phyloP scores from a whole-genome alignment of 306 rosid species.

The Crotalaria pallida region DNA sequence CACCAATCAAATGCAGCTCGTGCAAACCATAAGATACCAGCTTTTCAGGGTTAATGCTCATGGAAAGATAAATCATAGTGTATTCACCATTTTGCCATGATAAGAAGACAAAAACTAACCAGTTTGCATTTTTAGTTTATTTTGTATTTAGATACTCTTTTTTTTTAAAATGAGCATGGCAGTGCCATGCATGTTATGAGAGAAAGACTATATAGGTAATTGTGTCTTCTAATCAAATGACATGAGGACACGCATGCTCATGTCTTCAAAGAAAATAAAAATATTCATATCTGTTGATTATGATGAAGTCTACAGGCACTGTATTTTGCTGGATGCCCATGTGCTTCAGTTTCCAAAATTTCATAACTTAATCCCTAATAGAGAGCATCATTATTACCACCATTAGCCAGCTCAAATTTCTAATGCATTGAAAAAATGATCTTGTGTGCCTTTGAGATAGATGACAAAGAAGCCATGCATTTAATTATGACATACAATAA shows the following conservation, averaged over 20 bases:
- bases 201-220: neutral
- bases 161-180: neutral
- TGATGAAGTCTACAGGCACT: neutral
- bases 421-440: slow-evolving; percentile 9
- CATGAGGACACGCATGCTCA: neutral
- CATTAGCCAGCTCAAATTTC: slow-evolving; percentile 13
- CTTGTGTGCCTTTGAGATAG: slow-evolving; percentile 31
- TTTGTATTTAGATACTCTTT: neutral
- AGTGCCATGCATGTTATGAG: neutral
- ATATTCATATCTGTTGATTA: neutral
- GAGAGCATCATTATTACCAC: slow-evolving; percentile 15
- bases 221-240: neutral
- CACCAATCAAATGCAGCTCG: neutral
- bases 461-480: slow-evolving; percentile 52
- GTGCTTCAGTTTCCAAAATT: slow-evolving; percentile 11
- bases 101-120: neutral
- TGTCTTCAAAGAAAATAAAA: neutral
- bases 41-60: neutral
- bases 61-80: neutral
- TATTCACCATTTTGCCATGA: neutral
- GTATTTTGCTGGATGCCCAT: neutral
- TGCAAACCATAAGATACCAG: neutral
- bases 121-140: neutral
- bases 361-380: slow-evolving; percentile 8
- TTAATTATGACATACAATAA: slow-evolving; percentile 60